phyloP scores from a whole-genome alignment of 2,329 filamentous ascomycete genomes.

The Emmonsia crescens region DNA sequence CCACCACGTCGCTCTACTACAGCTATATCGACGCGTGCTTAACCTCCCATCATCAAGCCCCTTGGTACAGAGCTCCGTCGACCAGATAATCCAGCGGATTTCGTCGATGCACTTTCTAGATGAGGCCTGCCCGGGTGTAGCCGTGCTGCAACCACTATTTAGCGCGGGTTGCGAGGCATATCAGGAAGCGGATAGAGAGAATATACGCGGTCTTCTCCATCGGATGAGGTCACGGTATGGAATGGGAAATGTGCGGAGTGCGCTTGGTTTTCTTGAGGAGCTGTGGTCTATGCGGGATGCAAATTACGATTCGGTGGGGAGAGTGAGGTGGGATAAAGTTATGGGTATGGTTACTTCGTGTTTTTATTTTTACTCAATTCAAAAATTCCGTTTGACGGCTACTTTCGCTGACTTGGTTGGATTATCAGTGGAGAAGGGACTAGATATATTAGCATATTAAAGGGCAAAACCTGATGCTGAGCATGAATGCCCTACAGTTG shows the following conservation, averaged over 20 bases:
- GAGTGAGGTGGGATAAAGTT: constrained; percentile 14
- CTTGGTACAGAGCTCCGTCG: constrained; percentile 11
- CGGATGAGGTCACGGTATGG: constrained; percentile 49
- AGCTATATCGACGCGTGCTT: constrained; percentile 10
- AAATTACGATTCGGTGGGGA: constrained; percentile 11
- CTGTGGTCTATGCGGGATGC: constrained; percentile 38
- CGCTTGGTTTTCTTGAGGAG: constrained; percentile 51
- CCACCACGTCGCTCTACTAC: constrained; percentile 14
- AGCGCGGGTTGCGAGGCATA: constrained; percentile 52
- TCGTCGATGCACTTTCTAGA: constrained; percentile 11
- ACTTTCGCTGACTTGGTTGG: not conserved
- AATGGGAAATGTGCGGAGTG: constrained; percentile 54
- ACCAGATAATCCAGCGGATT: constrained; percentile 10
- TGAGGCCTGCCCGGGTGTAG: constrained; percentile 45
- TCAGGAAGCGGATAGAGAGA: constrained; percentile 38
- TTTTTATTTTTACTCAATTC: not conserved
- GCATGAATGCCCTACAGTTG: too few species aligned
- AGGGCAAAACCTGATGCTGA: too few species aligned
- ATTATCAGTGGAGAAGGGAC: constrained; percentile 12
- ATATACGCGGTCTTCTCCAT: constrained; percentile 43
- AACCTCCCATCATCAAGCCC: constrained; percentile 13
- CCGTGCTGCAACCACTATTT: constrained; percentile 55
- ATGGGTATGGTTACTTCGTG: constrained; percentile 11
- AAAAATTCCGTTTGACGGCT: not conserved
- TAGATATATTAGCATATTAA: constrained; percentile 6